Evolutionary conservation across 345 rosid species (phyloP), one percentile per base, ranked within the genome.

Genomic region (Gossypium mustelinum): DNA sequence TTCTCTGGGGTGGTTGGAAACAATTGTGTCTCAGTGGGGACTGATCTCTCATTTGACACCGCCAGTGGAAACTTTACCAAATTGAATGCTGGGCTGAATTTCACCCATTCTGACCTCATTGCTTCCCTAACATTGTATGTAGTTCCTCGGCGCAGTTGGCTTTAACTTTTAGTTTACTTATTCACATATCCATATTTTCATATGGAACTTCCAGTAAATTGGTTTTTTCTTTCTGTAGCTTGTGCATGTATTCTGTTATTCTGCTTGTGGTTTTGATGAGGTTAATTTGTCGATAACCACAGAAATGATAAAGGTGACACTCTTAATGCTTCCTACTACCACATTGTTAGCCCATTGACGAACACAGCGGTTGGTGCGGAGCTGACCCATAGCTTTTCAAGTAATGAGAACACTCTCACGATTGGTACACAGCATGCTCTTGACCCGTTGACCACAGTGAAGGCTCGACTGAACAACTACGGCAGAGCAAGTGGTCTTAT

Each of bases 291-390:
- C 13, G 64, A 25, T 59, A 25, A 24, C 41, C 17, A 25, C 85
- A 94, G 98, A 91, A 92, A 92, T 65, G 86, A 92, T 77, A 94
- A 89, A 78, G 97, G 93, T 0, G 92, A 94, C 63, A 70, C 84
- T 10, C 75, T 92, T 59, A 86, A 56, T 73, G 90, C 90, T 0
- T 91, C 98, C 56, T 92, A 91, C 85, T 91, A 89, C 84, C 98
- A 92, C 75, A 51, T 56, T 4, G 94, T 92, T 52, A 88, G 85
- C 84, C 86, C 88, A 16, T 55, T 83, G 73, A 82, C 81, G 48
- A 85, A 77, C 82, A 89, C 92, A 1, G 86, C 90, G 0, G 95
- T 92, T 44, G 98, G 98, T 76, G 98, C 90, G 0, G 98, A 94
- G 79, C 83, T 92, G 58, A 83, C 77, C 67, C 92, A 89, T 73